Percentiles rank a stretch among this genome's conserved stretches.
Conservation (phyloP, 2,329 filamentous ascomycete genomes). For the Aspergillus neoniger region DNA sequence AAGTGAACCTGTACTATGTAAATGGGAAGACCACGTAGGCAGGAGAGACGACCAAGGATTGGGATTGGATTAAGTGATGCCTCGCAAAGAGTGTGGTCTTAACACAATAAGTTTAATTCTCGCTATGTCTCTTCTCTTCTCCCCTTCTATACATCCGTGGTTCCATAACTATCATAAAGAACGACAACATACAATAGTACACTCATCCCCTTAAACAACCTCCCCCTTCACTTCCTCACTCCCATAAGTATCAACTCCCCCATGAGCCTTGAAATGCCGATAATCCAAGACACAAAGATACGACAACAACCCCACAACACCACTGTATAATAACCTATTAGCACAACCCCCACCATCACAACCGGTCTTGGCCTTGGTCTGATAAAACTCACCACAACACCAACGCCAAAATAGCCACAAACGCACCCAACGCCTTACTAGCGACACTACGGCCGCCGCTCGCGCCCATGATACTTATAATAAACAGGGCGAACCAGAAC, state of each 20-base stretch:
- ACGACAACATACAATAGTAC: no score
- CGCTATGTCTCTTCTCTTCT: neutral
- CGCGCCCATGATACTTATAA: slow-evolving; percentile 25
- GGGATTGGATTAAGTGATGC: no score
- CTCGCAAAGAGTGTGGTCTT: no score
- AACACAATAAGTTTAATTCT: no score
- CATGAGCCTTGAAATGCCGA: slow-evolving; percentile 17
- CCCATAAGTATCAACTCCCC: neutral
- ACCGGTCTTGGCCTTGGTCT: no score
- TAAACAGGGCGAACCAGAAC: slow-evolving; percentile 29
- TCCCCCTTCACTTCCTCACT: neutral
- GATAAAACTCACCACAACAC: slow-evolving; percentile 23
- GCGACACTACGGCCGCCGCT: slow-evolving; percentile 11
- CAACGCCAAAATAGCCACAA: slow-evolving; percentile 19
- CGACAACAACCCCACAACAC: slow-evolving; percentile 14
- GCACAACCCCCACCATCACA: neutral
- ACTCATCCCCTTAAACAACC: neutral
- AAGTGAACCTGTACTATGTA: no score
- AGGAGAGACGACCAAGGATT: no score
- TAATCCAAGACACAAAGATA: slow-evolving; percentile 20
- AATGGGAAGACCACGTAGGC: no score
- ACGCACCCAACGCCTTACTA: slow-evolving; percentile 23
- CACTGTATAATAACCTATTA: neutral
- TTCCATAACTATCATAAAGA: neutral
- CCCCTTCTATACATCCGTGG: neutral